phyloP scores from a whole-genome alignment of 1,139 yeast species.

The Saccharomyces hybrid region DNA sequence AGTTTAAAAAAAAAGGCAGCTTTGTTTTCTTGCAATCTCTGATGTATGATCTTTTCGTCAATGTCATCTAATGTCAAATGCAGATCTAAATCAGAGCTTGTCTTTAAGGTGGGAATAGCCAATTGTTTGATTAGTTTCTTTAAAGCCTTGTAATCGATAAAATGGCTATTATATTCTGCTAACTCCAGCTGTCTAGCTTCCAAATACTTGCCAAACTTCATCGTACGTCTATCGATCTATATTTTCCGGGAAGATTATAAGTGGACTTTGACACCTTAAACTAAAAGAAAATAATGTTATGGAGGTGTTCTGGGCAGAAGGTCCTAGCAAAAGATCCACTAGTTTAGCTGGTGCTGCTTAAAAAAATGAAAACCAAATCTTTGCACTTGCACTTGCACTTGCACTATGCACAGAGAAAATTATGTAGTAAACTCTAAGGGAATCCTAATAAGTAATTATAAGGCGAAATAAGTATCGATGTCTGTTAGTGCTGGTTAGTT shows the following conservation, averaged over 20 bases:
- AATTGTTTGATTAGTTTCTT: conserved; percentile 65
- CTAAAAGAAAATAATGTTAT: background rate
- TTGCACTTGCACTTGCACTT: background rate
- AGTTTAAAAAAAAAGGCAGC: conserved; percentile 88
- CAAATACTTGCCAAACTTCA: conserved; percentile 92
- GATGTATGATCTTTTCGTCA: conserved; percentile 35
- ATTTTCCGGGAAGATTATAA: background rate
- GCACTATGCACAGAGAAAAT: background rate
- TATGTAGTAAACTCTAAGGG: background rate
- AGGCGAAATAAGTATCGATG: background rate
- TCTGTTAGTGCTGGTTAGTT: background rate
- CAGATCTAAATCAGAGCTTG: conserved; percentile 1
- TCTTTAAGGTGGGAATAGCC: conserved; percentile 4
- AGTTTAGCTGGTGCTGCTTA: background rate
- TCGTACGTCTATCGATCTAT: conserved; percentile 4
- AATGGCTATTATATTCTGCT: conserved; percentile 90
- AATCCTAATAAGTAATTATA: background rate
- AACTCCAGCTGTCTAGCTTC: conserved; percentile 91
- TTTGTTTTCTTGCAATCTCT: conserved; percentile 76
- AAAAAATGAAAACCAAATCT: background rate
- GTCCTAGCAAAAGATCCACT: background rate
- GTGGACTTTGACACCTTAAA: background rate
- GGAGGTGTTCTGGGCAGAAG: background rate
- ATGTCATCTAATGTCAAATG: conserved; percentile 20
- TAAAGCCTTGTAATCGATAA: conserved; percentile 87